Conservation (phyloP, 148 eudicot genomes). For the Silene uniflora region DNA sequence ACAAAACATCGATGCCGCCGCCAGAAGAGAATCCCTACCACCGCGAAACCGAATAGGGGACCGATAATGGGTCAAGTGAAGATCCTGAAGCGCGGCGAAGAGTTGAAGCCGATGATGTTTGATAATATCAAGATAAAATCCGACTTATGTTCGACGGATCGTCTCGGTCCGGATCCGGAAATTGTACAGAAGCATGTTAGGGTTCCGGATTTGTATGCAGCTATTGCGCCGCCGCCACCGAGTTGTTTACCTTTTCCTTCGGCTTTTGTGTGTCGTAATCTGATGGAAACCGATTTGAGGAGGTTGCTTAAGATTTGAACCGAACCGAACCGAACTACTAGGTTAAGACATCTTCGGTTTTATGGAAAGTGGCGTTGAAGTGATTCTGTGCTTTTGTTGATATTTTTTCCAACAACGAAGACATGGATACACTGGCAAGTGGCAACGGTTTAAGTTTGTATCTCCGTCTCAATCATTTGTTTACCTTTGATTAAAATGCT, state of each 20-base stretch:
- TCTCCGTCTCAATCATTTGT: neutral
- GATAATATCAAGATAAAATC: conserved; percentile 15
- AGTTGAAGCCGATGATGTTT: conserved; percentile 19
- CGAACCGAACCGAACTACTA: neutral
- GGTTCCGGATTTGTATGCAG: conserved; percentile 37
- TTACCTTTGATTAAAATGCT: neutral
- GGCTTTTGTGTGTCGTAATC: conserved; percentile 1
- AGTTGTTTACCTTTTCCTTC: conserved; percentile 26
- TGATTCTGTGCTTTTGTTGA: neutral
- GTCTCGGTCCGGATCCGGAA: conserved; percentile 57
- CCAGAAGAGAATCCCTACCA: neutral
- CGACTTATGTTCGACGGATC: conserved; percentile 34
- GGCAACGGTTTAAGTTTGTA: neutral
- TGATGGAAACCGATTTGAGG: conserved; percentile 13
- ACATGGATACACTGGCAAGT: neutral
- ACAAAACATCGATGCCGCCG: neutral
- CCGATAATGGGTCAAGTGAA: conserved; percentile 41
- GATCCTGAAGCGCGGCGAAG: conserved; percentile 52
- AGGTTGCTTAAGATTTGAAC: conserved; percentile 6
- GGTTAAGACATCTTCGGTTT: neutral
- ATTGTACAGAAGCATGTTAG: conserved; percentile 35
- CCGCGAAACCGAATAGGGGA: conserved; percentile 19
- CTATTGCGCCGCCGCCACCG: conserved; percentile 21
- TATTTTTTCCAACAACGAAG: neutral
- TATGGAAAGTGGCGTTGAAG: neutral